Conservation (phyloP, 2,329 filamentous ascomycete species). For the Periconia digitata region DNA sequence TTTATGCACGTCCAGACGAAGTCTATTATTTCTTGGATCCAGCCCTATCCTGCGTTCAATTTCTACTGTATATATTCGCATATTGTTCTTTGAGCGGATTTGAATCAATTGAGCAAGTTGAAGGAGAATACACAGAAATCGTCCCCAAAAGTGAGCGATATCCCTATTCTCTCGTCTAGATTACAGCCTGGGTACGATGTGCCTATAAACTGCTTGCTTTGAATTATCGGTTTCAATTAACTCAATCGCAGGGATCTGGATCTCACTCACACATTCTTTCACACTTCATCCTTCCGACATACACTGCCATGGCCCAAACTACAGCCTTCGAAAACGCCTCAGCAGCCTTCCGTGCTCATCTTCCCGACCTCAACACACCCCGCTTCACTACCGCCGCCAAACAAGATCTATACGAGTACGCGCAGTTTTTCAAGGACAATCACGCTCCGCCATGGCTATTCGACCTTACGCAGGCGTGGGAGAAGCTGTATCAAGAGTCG, state of each 20-base stretch:
- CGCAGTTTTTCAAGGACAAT: slow-evolving; percentile 59
- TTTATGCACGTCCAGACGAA: neutral
- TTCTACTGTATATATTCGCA: too few species aligned
- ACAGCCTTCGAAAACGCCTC: slow-evolving; percentile 17
- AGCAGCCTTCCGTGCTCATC: slow-evolving; percentile 57
- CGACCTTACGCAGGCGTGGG: slow-evolving; percentile 42
- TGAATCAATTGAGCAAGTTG: too few species aligned
- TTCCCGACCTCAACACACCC: slow-evolving; percentile 63
- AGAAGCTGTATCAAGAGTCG: slow-evolving; percentile 57
- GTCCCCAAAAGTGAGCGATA: too few species aligned
- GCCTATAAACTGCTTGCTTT: too few species aligned
- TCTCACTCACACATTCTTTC: too few species aligned
- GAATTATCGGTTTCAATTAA: too few species aligned
- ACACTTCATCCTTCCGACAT: neutral
- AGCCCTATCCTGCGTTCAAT: too few species aligned
- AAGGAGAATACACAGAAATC: too few species aligned
- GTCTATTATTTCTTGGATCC: too few species aligned
- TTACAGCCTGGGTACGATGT: too few species aligned
- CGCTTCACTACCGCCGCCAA: slow-evolving; percentile 65
- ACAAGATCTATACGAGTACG: slow-evolving; percentile 66
- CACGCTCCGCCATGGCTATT: slow-evolving; percentile 66
- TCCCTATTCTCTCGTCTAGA: too few species aligned
- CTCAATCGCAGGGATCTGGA: neutral
- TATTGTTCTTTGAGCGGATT: too few species aligned
- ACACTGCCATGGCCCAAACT: neutral